Conservation (phyloP, 169 alveolate genomes). For the Cryptosporidium felis region DNA sequence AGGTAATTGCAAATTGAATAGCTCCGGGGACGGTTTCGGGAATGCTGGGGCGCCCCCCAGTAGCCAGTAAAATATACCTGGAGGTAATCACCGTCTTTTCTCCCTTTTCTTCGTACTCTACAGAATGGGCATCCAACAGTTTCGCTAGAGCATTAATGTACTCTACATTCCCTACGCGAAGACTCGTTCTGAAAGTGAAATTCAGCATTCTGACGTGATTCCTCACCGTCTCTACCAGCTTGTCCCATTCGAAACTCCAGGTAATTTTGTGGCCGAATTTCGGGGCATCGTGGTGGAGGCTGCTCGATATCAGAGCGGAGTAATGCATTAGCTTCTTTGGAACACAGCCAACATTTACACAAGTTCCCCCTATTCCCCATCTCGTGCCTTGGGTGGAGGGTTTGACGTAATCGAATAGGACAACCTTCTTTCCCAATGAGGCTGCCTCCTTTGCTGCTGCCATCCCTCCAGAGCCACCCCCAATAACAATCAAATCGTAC, state of each 20-base stretch:
- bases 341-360: conserved; percentile 99
- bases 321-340: conserved; percentile 98
- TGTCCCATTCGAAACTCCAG: conserved; percentile 82
- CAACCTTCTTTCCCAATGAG: conserved; percentile 90
- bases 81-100: conserved; percentile 85
- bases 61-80: conserved; percentile 90
- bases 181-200: conserved; percentile 91
- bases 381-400: conserved; percentile 95
- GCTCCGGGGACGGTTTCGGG: conserved; percentile 92
- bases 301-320: conserved; percentile 88
- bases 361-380: conserved; percentile 98
- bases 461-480: conserved; percentile 93
- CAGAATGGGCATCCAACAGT: conserved; percentile 75
- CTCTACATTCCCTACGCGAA: conserved; percentile 82
- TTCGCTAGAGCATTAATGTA: conserved; percentile 89
- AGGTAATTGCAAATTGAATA: conserved; percentile 90
- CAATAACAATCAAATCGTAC: conserved; percentile 87
- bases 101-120: conserved; percentile 76
- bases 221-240: conserved; percentile 85
- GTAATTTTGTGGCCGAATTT: conserved; percentile 74
- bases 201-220: conserved; percentile 91
- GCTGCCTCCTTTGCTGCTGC: conserved; percentile 97
- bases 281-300: conserved; percentile 76
- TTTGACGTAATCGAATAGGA: conserved; percentile 92
- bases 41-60: conserved; percentile 94